A percentile compares a stretch with the other conserved stretches of the same genome.
Evolutionary conservation across 2,329 filamentous ascomycete genomes (phyloP).

Genomic region (Colletotrichum sp.): DNA sequence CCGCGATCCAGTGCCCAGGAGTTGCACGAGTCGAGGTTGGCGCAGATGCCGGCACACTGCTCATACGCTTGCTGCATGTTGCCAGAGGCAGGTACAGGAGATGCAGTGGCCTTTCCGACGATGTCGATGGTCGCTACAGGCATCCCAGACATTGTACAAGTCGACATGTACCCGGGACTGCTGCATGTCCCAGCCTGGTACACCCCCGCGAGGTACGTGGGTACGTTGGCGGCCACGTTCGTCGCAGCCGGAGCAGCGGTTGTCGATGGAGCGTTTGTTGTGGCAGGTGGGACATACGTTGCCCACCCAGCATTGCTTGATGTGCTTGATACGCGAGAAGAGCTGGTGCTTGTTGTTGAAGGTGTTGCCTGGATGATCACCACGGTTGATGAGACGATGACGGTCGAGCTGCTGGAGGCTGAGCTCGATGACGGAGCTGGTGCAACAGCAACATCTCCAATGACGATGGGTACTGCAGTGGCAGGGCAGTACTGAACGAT

Average conservation of each 20-base stretch:
- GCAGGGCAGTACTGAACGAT: conserved; percentile 5
- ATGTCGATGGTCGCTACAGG: neutral
- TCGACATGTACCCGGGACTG: neutral
- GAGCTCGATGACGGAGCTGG: neutral
- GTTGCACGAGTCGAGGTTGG: neutral
- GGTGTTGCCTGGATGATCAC: neutral
- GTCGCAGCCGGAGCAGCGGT: neutral
- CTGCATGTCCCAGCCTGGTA: neutral
- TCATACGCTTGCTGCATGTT: neutral
- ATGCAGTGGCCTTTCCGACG: neutral
- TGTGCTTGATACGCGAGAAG: neutral
- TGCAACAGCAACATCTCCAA: neutral
- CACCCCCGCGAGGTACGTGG: neutral
- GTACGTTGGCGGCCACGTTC: neutral
- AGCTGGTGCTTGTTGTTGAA: neutral
- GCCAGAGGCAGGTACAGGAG: neutral
- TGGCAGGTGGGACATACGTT: neutral
- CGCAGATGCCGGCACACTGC: neutral
- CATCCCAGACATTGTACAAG: neutral
- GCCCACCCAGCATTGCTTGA: neutral
- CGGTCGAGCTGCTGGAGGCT: neutral
- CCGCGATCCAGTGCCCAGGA: neutral
- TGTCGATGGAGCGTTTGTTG: neutral
- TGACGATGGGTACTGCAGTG: neutral
- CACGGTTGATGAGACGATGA: neutral